Percentiles rank a stretch among this genome's conserved stretches.
Evolutionary conservation across 1,284 basidiomycete genomes (phyloP).

Genomic region (Melampsora larici-populina): DNA sequence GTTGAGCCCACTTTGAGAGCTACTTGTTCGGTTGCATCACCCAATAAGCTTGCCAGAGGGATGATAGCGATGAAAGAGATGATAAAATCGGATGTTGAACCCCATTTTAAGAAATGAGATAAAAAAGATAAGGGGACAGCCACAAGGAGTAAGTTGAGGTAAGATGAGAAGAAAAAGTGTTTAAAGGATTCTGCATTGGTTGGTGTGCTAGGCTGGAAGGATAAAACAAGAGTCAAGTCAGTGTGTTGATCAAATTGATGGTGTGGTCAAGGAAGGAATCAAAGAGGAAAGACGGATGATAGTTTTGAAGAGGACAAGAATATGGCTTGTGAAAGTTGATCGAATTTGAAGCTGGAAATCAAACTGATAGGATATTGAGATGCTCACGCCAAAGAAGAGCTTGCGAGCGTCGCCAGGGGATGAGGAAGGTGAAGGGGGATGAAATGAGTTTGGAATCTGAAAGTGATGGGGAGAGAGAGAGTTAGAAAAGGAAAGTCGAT

Average conservation of each 20-base stretch:
- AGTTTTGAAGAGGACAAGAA: not conserved
- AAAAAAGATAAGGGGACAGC: conserved; percentile 69
- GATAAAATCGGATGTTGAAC: conserved; percentile 74
- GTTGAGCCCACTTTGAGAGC: conserved; percentile 68
- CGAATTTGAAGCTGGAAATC: not conserved
- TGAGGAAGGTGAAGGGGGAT: conserved; percentile 37
- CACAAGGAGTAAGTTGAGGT: conserved; percentile 72
- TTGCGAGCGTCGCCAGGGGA: conserved; percentile 17
- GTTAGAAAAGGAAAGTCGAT: not conserved
- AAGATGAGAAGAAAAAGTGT: conserved; percentile 69
- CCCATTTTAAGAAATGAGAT: conserved; percentile 64
- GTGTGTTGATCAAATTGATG: not conserved
- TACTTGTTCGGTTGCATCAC: conserved; percentile 77
- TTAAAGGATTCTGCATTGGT: conserved; percentile 59
- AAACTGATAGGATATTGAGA: not conserved
- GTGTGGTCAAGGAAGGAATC: not conserved
- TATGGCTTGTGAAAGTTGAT: not conserved
- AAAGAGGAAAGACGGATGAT: not conserved
- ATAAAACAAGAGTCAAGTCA: not conserved
- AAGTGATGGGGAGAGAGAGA: not conserved
- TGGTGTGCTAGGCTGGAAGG: conserved; percentile 8
- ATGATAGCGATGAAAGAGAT: conserved; percentile 83
- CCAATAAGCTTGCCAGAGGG: conserved; percentile 77
- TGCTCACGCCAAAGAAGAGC: conserved; percentile 35
- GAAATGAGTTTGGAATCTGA: conserved; percentile 38